phyloP scores from a whole-genome alignment of 768 basidiomycete genomes.

The Leccinum rimulosum region DNA sequence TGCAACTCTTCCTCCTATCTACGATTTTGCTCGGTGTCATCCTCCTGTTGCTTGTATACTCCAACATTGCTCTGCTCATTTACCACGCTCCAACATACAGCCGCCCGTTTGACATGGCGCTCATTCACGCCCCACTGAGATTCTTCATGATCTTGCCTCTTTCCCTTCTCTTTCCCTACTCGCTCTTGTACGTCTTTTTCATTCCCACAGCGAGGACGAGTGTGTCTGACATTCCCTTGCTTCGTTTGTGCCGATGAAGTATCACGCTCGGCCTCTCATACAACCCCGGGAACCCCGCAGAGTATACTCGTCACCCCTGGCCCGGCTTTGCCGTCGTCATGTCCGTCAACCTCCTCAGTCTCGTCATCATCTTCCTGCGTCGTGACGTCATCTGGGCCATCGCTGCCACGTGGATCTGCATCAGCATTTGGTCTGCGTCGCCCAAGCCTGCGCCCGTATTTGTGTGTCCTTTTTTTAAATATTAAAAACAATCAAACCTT shows the following conservation, averaged over 20 bases:
- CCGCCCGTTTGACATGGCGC: conserved; percentile 71
- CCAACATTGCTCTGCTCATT: conserved; percentile 72
- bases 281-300: conserved; percentile 44
- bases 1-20: conserved; percentile 73
- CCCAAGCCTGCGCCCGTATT: conserved; percentile 67
- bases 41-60: conserved; percentile 68
- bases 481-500: background rate
- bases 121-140: conserved; percentile 86
- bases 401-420: conserved; percentile 71
- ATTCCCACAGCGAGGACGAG: background rate
- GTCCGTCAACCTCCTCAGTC: conserved; percentile 56
- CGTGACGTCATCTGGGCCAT: conserved; percentile 75
- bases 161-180: conserved; percentile 47
- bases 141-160: conserved; percentile 60
- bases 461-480: conserved; percentile 38
- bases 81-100: conserved; percentile 61
- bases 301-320: conserved; percentile 64
- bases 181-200: conserved; percentile 44
- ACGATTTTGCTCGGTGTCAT: conserved; percentile 74
- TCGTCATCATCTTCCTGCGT: conserved; percentile 53
- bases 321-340: conserved; percentile 70
- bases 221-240: background rate
- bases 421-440: conserved; percentile 56
- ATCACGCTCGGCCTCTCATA: conserved; percentile 68
- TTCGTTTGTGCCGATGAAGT: conserved; percentile 34